Evolutionary conservation across 1,139 yeast species (phyloP).

Genomic region (Pichia norvegensis): DNA sequence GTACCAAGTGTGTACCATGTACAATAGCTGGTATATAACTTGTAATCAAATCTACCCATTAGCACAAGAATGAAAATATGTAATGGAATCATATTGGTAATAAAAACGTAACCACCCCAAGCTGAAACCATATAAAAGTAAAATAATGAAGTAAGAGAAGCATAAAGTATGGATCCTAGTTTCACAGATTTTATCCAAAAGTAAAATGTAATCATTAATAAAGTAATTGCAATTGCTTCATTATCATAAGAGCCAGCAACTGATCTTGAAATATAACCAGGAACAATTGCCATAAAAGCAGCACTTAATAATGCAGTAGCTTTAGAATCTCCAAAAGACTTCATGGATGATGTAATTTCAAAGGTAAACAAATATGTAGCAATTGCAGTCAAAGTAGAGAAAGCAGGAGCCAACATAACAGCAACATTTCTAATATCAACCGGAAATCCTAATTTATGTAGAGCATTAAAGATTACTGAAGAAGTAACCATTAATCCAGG

Average conservation of each 20-base stretch:
- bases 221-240: constrained; percentile 96
- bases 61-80: constrained; percentile 84
- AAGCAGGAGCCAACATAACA: constrained; percentile 94
- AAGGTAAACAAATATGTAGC: constrained; percentile 84
- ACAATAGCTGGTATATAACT: constrained; percentile 82
- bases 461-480: constrained; percentile 74
- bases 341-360: constrained; percentile 72
- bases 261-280: constrained; percentile 96
- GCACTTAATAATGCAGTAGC: constrained; percentile 91
- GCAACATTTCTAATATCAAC: constrained; percentile 92
- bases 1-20: constrained; percentile 98
- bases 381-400: constrained; percentile 86
- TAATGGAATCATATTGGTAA: constrained; percentile 93
- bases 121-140: constrained; percentile 99
- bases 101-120: constrained; percentile 99
- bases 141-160: constrained; percentile 74
- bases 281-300: constrained; percentile 93
- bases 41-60: constrained; percentile 90
- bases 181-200: constrained; percentile 93
- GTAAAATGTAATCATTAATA: constrained; percentile 91
- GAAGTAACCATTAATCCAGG: constrained; percentile 99
- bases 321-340: constrained; percentile 19
- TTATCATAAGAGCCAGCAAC: constrained; percentile 99
- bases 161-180: constrained; percentile 81
- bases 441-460: constrained; percentile 66